Percentiles rank a stretch among this genome's conserved stretches.
Conservation (phyloP, 148 eudicot species). For the Vaccinium corymbosum region DNA sequence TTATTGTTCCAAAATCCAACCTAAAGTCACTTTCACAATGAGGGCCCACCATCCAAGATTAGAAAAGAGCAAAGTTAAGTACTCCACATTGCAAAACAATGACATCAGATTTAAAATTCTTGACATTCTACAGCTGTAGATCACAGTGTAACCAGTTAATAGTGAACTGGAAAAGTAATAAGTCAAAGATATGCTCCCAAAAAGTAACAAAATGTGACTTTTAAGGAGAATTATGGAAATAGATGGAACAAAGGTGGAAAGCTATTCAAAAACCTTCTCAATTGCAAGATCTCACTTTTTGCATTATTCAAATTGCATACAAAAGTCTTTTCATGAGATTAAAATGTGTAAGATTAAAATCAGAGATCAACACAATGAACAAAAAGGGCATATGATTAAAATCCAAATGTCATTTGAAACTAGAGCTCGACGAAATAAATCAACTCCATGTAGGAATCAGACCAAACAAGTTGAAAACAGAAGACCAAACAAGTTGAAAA, state of each 20-base stretch:
- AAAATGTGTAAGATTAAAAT: too few relatives aligned
- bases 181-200: not conserved
- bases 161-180: not conserved
- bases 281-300: not conserved
- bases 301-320: not conserved
- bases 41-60: not conserved
- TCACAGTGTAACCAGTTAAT: not conserved
- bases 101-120: not conserved
- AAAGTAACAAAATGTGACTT: not conserved
- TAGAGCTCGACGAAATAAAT: not conserved
- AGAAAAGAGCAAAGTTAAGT: not conserved
- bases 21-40: not conserved
- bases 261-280: not conserved
- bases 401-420: not conserved
- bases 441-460: not conserved
- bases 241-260: not conserved
- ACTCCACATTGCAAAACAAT: not conserved
- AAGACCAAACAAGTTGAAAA: not conserved
- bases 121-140: conserved; percentile 10
- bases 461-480: not conserved
- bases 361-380: not conserved
- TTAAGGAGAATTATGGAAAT: not conserved
- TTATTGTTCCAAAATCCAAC: not conserved
- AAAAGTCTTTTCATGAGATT: not conserved
- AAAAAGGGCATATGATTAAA: not conserved